These are phyloP conservation scores for Neurospora africana DNA, from an alignment of 495 filamentous ascomycete species.

Conservation along the genomic window DNA sequence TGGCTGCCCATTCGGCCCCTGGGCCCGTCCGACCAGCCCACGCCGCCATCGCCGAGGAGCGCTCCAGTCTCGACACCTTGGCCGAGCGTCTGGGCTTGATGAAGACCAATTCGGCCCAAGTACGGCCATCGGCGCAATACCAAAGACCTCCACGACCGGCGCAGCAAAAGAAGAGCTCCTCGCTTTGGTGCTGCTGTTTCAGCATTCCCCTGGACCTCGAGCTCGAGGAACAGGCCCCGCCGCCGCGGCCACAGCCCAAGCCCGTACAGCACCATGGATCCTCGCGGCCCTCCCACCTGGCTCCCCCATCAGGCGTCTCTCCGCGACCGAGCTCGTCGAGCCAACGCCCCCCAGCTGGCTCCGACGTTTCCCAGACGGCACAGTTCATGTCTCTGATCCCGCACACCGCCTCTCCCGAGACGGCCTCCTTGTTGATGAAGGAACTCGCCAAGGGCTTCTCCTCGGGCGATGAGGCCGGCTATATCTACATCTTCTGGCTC, in stretches of 20 bases:
- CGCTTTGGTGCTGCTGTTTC: constrained; percentile 35
- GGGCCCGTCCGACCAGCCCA: constrained; percentile 20
- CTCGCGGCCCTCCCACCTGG: constrained; percentile 10
- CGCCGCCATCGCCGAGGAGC: constrained; percentile 38
- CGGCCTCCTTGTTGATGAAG: constrained; percentile 51
- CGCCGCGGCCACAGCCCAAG: constrained; percentile 27
- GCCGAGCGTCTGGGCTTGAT: constrained; percentile 67
- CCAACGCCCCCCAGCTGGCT: constrained; percentile 12
- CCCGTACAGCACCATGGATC: constrained; percentile 28
- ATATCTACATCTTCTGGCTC: constrained; percentile 98
- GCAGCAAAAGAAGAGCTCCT: constrained; percentile 20
- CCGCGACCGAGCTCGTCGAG: constrained; percentile 12
- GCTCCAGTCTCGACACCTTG: constrained; percentile 73
- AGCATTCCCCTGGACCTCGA: constrained; percentile 14
- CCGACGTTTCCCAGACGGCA: constrained; percentile 32
- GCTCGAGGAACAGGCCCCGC: constrained; percentile 26
- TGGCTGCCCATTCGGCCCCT: constrained; percentile 31
- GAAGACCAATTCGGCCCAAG: constrained; percentile 15
- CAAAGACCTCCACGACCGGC: constrained; percentile 19
- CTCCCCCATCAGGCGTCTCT: neutral
- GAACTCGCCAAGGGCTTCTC: constrained; percentile 81
- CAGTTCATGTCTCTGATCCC: constrained; percentile 62
- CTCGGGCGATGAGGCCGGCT: constrained; percentile 69
- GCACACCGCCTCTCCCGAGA: constrained; percentile 47
- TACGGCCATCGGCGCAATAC: constrained; percentile 9